Percentiles rank a stretch among this genome's conserved stretches.
These are phyloP conservation scores for Candida stauntonica DNA, from an alignment of 805 yeast genomes.

Conservation along the genomic window DNA sequence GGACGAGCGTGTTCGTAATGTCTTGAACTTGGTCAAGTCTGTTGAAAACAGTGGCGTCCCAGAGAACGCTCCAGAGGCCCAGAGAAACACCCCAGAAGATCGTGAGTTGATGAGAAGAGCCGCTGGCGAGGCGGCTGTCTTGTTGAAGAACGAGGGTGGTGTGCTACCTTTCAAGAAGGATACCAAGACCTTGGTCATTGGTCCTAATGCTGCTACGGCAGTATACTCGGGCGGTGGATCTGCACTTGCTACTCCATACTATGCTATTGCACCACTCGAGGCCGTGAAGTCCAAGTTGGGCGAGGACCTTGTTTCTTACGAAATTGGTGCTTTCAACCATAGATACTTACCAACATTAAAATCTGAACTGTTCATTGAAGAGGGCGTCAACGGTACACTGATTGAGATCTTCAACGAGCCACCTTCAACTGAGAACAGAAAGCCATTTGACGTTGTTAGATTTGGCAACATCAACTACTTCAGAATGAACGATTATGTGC, in stretches of 20 bases:
- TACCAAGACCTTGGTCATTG: constrained; percentile 47
- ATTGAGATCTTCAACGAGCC: constrained; percentile 25
- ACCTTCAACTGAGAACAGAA: constrained; percentile 17
- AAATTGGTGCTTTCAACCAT: constrained; percentile 35
- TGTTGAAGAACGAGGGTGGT: constrained; percentile 48
- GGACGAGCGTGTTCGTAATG: constrained; percentile 44
- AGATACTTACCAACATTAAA: constrained; percentile 30
- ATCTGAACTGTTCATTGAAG: constrained; percentile 12
- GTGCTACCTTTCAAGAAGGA: constrained; percentile 44
- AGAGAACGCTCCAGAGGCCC: constrained; percentile 34
- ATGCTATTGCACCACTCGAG: constrained; percentile 44
- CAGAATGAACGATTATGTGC: constrained; percentile 26
- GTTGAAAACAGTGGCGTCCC: constrained; percentile 40
- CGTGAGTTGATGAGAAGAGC: constrained; percentile 34
- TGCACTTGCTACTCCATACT: constrained; percentile 46
- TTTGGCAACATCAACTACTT: constrained; percentile 18
- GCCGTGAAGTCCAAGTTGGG: constrained; percentile 34
- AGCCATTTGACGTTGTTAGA: constrained; percentile 27
- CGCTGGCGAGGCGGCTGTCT: constrained; percentile 50
- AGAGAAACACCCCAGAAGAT: constrained; percentile 42
- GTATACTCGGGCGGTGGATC: constrained; percentile 62
- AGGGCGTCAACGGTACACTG: constrained; percentile 22
- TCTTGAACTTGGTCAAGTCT: constrained; percentile 44
- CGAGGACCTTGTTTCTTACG: constrained; percentile 20
- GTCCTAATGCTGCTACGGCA: constrained; percentile 51